Evolutionary conservation across 1,284 basidiomycete genomes (phyloP), one percentile per base, ranked within the genome.

Genomic region (Trichosporon faecale): DNA sequence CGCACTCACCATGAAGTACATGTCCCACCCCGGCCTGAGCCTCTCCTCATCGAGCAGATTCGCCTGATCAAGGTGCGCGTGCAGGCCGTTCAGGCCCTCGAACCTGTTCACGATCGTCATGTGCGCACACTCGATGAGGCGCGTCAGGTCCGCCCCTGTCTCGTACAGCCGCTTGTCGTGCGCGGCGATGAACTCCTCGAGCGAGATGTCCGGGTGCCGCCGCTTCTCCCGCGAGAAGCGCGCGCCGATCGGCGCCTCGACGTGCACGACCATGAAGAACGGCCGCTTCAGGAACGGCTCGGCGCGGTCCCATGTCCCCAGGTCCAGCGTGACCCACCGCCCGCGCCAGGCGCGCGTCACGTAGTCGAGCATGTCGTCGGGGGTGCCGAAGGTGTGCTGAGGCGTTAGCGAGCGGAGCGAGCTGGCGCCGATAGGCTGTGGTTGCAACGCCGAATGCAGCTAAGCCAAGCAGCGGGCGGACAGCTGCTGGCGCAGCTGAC

Each of bases 1-100:
- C 33, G n/a, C 21, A n/a, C 87, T 70, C 72, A 90, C 92, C 95
- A 97, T 98, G 80, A 98, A 98, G 84, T 98, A 98, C 0, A 90
- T 89, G 81, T 98, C 95, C 95, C 95, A 98, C 8, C 88, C 88
- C 0, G 95, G 95, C 44, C 95, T 86, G 40, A 97, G 83, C 65
- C 92, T 88, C 75, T 91, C 89, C 7, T 87, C 84, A 77, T 94
- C 87, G 23, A 89, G 77, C 4, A 95, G 82, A 77, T 95, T 86
- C 35, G 97, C 77, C 0, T 84, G 76, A 68, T 91, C 88, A 0
- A 98, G 85, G 76, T 95, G 86, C 9, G 80, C 75, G 76, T 91
- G 84, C 0, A 98, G 85, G 1, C 85, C 85, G 3, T 84, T 72
- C 2, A 92, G 74, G 11, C 86, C 85, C 2, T 84, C 75, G 77